Evolutionary conservation across 2,329 filamentous ascomycete genomes (phyloP).

Genomic region (Hypomyces rosellus): DNA sequence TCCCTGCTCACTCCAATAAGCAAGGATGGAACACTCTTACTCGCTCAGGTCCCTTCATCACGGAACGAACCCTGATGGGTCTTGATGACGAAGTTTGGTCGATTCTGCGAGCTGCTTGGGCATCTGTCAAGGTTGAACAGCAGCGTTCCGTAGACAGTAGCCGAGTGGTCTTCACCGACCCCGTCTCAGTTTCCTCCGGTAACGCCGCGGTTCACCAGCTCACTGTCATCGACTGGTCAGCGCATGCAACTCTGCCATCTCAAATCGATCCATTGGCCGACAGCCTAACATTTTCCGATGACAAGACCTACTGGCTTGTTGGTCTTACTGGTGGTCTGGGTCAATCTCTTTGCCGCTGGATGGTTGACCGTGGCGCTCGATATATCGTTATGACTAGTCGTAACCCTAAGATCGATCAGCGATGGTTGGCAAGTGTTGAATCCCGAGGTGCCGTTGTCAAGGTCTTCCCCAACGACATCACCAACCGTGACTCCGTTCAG

Average conservation of each 20-base stretch:
- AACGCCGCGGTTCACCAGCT: background rate
- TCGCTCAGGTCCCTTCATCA: background rate
- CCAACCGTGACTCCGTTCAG: conserved; percentile 5
- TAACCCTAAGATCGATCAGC: conserved; percentile 25
- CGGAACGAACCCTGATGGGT: background rate
- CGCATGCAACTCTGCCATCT: background rate
- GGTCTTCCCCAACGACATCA: conserved; percentile 10
- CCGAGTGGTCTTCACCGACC: background rate
- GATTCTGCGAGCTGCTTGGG: background rate
- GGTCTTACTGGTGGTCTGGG: conserved; percentile 30
- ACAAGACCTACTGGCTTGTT: conserved; percentile 28
- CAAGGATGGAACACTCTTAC: background rate
- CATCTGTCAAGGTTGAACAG: background rate
- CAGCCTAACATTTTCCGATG: conserved; percentile 15
- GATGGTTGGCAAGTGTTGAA: conserved; percentile 18
- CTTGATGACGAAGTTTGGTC: background rate
- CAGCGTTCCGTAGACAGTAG: background rate
- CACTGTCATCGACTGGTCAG: background rate
- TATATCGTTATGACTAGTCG: conserved; percentile 34
- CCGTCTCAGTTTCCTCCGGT: background rate
- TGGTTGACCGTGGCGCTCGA: conserved; percentile 31
- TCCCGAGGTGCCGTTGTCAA: conserved; percentile 5
- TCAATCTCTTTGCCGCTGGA: conserved; percentile 32
- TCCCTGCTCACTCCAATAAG: background rate
- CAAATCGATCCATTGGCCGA: background rate